phyloP scores from a whole-genome alignment of 768 basidiomycete species.

The Pholiota conissans region DNA sequence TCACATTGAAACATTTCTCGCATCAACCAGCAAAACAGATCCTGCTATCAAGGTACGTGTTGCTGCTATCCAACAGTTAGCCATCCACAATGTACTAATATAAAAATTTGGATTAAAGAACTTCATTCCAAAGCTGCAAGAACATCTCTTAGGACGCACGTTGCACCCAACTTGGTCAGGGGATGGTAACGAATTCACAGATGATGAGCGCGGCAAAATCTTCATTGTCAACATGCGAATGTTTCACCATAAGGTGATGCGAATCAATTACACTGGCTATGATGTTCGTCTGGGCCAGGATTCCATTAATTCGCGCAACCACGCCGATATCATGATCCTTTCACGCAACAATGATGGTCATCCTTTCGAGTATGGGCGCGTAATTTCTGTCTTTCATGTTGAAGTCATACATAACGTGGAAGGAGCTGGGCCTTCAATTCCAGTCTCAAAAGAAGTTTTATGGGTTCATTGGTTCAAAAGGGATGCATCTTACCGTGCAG shows the following conservation, averaged over 20 bases:
- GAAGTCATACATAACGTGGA: neutral
- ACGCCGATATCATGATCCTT: constrained; percentile 36
- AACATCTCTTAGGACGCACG: constrained; percentile 24
- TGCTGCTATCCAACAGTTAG: too few species aligned
- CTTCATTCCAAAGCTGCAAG: constrained; percentile 22
- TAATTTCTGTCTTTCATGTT: constrained; percentile 26
- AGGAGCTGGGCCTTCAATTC: neutral
- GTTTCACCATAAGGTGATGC: constrained; percentile 30
- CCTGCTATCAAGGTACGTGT: neutral
- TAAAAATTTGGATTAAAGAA: neutral
- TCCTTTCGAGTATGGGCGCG: constrained; percentile 22
- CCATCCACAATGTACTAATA: too few species aligned
- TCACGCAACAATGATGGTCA: constrained; percentile 20
- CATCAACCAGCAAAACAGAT: neutral
- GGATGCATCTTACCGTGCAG: neutral
- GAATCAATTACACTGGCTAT: constrained; percentile 37
- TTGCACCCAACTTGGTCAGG: constrained; percentile 30
- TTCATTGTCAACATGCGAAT: constrained; percentile 11
- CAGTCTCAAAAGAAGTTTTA: neutral
- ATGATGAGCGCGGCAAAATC: neutral
- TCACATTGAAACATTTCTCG: neutral
- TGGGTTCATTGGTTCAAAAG: constrained; percentile 9
- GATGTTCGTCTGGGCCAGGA: constrained; percentile 42
- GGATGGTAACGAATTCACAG: constrained; percentile 15
- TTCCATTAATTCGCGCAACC: constrained; percentile 34